phyloP scores from a whole-genome alignment of 2,329 filamentous ascomycete genomes.

The Penicillium sp. region DNA sequence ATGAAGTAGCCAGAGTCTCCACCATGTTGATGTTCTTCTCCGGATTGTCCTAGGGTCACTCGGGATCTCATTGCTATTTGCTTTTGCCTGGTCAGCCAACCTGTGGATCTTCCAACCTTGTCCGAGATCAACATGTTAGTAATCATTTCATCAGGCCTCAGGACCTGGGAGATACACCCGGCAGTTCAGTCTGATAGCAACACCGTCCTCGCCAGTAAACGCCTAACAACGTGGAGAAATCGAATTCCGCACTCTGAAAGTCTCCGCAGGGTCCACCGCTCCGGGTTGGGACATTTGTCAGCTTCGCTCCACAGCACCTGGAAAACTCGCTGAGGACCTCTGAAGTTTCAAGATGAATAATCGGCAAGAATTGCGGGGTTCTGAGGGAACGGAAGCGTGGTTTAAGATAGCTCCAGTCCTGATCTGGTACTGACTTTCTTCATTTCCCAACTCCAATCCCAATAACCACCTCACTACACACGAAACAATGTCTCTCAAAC shows the following conservation, averaged over 20 bases:
- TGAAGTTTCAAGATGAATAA: not conserved
- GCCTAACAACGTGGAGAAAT: not conserved
- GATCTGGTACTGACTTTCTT: not conserved
- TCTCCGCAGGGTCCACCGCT: not conserved
- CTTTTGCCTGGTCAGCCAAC: not conserved
- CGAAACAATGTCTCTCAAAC: constrained; percentile 16
- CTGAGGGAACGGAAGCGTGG: not conserved
- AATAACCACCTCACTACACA: not conserved
- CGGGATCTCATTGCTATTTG: too few relatives aligned
- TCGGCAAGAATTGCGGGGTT: not conserved
- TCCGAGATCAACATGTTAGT: not conserved
- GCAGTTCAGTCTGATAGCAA: not conserved
- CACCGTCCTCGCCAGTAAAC: not conserved
- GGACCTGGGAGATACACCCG: not conserved
- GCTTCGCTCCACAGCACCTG: not conserved
- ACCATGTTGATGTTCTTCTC: not conserved
- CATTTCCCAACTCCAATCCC: not conserved
- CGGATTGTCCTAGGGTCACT: not conserved
- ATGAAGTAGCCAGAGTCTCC: too few relatives aligned
- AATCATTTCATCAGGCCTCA: not conserved
- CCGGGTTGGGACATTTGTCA: not conserved
- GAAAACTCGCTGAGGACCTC: not conserved
- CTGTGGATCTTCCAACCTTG: not conserved
- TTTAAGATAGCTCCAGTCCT: not conserved
- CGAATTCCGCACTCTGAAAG: not conserved